These are phyloP conservation scores for Pseudevernia furfuracea DNA, from an alignment of 495 filamentous ascomycete species.

Conservation along the genomic window DNA sequence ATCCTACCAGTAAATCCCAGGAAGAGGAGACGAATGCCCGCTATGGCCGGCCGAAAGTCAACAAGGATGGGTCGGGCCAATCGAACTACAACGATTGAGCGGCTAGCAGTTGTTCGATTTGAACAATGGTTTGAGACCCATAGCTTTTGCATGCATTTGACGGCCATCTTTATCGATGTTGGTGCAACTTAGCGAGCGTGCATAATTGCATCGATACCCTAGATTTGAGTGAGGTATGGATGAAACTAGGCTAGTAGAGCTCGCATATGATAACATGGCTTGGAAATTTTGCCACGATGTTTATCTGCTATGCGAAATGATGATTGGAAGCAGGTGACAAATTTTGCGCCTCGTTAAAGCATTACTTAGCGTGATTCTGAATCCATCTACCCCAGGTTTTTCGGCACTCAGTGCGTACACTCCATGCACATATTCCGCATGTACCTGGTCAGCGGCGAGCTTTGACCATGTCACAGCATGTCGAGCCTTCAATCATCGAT, in stretches of 20 bases:
- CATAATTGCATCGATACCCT: constrained; percentile 4
- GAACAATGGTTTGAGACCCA: background rate
- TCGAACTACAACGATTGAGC: constrained; percentile 58
- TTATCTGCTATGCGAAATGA: background rate
- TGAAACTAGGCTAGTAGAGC: background rate
- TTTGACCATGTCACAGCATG: constrained; percentile 21
- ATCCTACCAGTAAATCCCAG: constrained; percentile 48
- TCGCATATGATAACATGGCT: background rate
- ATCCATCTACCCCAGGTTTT: constrained; percentile 9
- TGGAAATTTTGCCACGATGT: background rate
- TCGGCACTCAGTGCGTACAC: background rate
- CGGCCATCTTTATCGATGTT: background rate
- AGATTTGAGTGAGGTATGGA: constrained; percentile 4
- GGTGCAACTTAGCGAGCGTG: constrained; percentile 19
- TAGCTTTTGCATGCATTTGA: background rate
- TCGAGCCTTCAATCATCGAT: constrained; percentile 33
- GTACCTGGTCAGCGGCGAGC: background rate
- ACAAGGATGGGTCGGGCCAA: constrained; percentile 53
- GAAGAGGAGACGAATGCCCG: constrained; percentile 48
- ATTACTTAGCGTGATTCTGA: background rate
- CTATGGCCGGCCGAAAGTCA: constrained; percentile 45
- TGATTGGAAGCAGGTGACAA: background rate
- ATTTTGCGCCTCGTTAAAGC: background rate
- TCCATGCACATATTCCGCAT: background rate
- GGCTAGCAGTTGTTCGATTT: background rate